These are phyloP conservation scores for Globisporangium spinosum DNA, from an alignment of 352 stramenopile genomes.

Conservation along the genomic window DNA sequence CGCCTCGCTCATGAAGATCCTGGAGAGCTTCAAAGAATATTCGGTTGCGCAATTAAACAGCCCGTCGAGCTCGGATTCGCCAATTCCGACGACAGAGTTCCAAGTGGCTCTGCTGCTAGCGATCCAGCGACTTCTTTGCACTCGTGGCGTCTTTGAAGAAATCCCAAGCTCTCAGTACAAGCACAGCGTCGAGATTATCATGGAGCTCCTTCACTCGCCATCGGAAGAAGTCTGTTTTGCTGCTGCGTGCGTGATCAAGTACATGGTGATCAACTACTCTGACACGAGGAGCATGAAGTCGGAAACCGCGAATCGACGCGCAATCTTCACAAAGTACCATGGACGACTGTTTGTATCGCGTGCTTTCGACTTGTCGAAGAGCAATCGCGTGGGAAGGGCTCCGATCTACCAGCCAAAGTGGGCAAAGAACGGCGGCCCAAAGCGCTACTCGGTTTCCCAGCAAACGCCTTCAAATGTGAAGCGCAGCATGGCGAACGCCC, in stretches of 20 bases:
- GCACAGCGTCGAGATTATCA: slow-evolving; percentile 81
- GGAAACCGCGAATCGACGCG: slow-evolving; percentile 76
- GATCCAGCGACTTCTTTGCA: slow-evolving; percentile 80
- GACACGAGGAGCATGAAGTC: slow-evolving; percentile 83
- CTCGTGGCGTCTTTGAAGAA: slow-evolving; percentile 81
- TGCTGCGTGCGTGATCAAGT: slow-evolving; percentile 80
- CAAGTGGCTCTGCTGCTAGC: slow-evolving; percentile 76
- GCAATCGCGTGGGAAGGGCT: slow-evolving; percentile 59
- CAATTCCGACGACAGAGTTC: slow-evolving; percentile 77
- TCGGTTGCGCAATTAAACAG: slow-evolving; percentile 77
- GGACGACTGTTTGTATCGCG: slow-evolving; percentile 78
- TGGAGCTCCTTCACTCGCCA: slow-evolving; percentile 83
- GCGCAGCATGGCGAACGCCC: slow-evolving; percentile 70
- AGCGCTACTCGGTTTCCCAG: slow-evolving; percentile 17
- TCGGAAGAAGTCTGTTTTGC: slow-evolving; percentile 86
- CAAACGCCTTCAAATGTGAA: slow-evolving; percentile 47
- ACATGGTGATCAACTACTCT: slow-evolving; percentile 90
- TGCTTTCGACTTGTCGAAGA: slow-evolving; percentile 74
- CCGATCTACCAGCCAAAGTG: slow-evolving; percentile 28
- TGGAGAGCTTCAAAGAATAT: slow-evolving; percentile 86
- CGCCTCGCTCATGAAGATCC: slow-evolving; percentile 75
- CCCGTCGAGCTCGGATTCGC: slow-evolving; percentile 74
- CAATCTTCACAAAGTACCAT: slow-evolving; percentile 85
- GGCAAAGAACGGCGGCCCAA: slow-evolving; percentile 16
- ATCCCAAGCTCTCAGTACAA: slow-evolving; percentile 85